Percentiles rank a stretch among this genome's conserved stretches.
phyloP scores from a whole-genome alignment of 768 basidiomycete genomes.

The Panaeolus cyanescens region DNA sequence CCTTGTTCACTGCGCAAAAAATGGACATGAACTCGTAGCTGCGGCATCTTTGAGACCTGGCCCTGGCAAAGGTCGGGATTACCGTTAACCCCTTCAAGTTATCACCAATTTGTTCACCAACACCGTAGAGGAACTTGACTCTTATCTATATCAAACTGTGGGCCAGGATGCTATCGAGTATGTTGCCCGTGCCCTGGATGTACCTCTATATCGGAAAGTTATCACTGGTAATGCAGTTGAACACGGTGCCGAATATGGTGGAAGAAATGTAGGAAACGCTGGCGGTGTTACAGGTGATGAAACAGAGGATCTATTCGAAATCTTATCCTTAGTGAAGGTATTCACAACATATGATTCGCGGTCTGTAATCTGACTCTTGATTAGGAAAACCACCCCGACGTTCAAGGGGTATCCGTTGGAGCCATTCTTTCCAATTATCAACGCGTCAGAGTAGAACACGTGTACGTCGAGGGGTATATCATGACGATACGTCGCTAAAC shows the following conservation, averaged over 20 bases:
- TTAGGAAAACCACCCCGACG: constrained; percentile 75
- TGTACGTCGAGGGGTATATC: constrained; percentile 50
- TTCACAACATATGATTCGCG: constrained; percentile 1
- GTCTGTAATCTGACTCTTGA: not conserved
- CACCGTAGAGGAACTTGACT: constrained; percentile 92
- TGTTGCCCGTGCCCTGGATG: constrained; percentile 81
- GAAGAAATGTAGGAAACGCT: constrained; percentile 44
- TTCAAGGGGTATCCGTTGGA: constrained; percentile 89
- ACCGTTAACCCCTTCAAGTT: constrained; percentile 16
- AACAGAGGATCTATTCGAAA: constrained; percentile 86
- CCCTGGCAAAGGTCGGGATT: constrained; percentile 75
- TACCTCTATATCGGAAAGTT: constrained; percentile 81
- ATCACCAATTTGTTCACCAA: constrained; percentile 21
- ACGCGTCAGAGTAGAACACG: constrained; percentile 95
- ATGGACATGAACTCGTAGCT: constrained; percentile 86
- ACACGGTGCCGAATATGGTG: constrained; percentile 85
- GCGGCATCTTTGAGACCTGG: constrained; percentile 87
- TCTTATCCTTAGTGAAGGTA: constrained; percentile 81
- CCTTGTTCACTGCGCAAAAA: constrained; percentile 81
- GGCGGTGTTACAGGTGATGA: constrained; percentile 80
- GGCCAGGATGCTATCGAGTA: constrained; percentile 91
- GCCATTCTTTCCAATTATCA: constrained; percentile 99
- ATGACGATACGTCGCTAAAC: constrained; percentile 1
- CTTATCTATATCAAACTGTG: constrained; percentile 98
- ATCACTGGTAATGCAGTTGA: constrained; percentile 84